Evolutionary conservation across 1,139 yeast genomes (phyloP), one percentile per base, ranked within the genome.

Genomic region (Eremothecium cymbalariae): DNA sequence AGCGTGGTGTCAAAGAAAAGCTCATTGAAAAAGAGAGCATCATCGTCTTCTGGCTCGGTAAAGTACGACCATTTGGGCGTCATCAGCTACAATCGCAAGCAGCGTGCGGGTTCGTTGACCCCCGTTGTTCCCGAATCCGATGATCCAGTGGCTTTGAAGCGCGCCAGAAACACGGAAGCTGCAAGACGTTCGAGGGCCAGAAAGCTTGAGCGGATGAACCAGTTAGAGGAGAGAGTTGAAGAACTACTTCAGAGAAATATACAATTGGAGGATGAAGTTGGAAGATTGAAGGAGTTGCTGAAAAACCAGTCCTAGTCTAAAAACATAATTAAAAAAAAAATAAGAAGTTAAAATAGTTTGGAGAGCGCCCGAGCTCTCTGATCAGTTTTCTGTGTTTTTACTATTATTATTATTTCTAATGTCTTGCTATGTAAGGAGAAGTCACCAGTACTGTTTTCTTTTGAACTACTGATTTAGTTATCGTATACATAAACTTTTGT

Each of bases 161-260:
- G 98, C 53, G 96, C 96, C 26, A 77, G 88, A 60, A 88, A 88
- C 68, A 88, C 97, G 16, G 95, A 86, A 59, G 96, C 97, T 42
- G 97, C 97, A 11, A 77, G 97, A 61, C 73, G 96, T 57, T 85
- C 96, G 28, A 72, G 97, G 50, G 95, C 95, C 26, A 77, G 95
- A 62, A 85, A 86, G 64, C 77, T 82, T 75, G 85, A 82, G 59
- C 73, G 94, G 60, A 81, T 88, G 84, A 55, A 62, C 40, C 94
- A 84, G 56, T 67, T 88, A 58, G 96, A 88, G 62, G 73, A 63
- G 19, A 74, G 74, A 56, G 94, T 88, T 39, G 84, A 78, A 46
- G 72, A 61, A 28, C 67, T 86, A 45, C 55, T 74, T 41, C 50
- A 59, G 26, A 74, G 68, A 43, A 83, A 83, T 56, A 50, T 64